Evolutionary conservation across 2,329 filamentous ascomycete species (phyloP), one percentile per base, ranked within the genome.

Genomic region (Talaromyces sp.): DNA sequence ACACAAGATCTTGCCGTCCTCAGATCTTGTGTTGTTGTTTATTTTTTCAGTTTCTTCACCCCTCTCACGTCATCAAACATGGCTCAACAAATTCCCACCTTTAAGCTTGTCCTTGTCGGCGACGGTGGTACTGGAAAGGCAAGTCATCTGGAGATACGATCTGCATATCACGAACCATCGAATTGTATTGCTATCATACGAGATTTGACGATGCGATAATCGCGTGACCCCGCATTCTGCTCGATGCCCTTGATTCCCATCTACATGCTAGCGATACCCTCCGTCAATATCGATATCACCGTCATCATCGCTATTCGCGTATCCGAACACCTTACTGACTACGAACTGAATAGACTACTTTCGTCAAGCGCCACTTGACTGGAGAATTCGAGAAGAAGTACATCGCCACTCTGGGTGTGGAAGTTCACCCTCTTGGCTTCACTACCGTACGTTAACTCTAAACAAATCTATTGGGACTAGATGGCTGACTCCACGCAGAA

Each of bases 341-440:
- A 4, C 54, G 33, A 41, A 4, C 16, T 22, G 39, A 39, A 71
- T 78, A 99, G 95, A 99, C 95, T 81, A 99, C 95, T 79, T 99
- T 99, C 83, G 95, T 99, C 87, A 99, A 99, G 90, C 95, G 95
- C 79, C 95, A 99, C 85, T 88, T 98, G 88, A 99, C 95, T 79
- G 95, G 95, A 81, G 95, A 99, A 82, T 99, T 99, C 80, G 95
- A 99, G 86, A 99, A 99, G 91, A 99, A 98, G 87, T 99, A 99
- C 85, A 98, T 99, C 82, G 95, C 95, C 76, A 99, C 95, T 67
- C 92, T 99, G 71, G 95, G 95, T 90, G 95, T 99, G 80, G 95
- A 99, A 82, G 95, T 99, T 72, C 95, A 99, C 87, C 95, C 95
- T 81, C 92, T 99, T 72, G 91, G 89, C 77, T 99, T 99, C 89